A percentile compares a stretch with the other conserved stretches of the same genome.
Evolutionary conservation across 1,284 basidiomycete genomes (phyloP).

Genomic region (Leucoagaricus sp.): DNA sequence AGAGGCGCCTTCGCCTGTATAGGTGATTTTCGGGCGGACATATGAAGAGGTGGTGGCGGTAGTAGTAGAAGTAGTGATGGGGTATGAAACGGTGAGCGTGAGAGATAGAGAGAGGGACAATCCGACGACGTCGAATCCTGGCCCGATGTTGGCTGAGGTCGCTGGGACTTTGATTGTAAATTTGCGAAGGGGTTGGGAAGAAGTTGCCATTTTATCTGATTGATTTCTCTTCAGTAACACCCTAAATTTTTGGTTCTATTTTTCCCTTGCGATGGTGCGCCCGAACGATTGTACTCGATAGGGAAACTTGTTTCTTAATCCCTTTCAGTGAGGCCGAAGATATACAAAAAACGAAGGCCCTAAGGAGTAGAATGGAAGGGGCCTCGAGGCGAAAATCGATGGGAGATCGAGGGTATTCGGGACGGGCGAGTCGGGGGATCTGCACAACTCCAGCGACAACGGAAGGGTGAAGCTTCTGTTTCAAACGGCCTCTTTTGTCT

Average conservation of each 20-base stretch:
- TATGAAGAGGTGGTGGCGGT: constrained; percentile 63
- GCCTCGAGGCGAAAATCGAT: not conserved
- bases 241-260: not conserved
- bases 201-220: constrained; percentile 4
- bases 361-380: not conserved
- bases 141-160: constrained; percentile 98
- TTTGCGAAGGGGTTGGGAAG: constrained; percentile 5
- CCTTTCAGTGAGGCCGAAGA: too few relatives aligned
- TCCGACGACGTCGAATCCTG: constrained; percentile 98
- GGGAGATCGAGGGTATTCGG: not conserved
- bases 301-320: too few relatives aligned
- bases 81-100: constrained; percentile 82
- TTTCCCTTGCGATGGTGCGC: not conserved
- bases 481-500: too few relatives aligned
- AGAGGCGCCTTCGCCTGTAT: constrained; percentile 86
- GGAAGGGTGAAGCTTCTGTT: too few relatives aligned
- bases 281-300: too few relatives aligned
- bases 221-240: not conserved
- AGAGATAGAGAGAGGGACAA: constrained; percentile 92
- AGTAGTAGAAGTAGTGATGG: constrained; percentile 83
- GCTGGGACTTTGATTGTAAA: constrained; percentile 87
- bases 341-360: too few relatives aligned
- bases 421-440: too few relatives aligned
- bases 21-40: constrained; percentile 67
- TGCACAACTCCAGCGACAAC: too few relatives aligned